Evolutionary conservation across 2,329 filamentous ascomycete genomes (phyloP).

Genomic region (Neodidymelliopsis sp.): DNA sequence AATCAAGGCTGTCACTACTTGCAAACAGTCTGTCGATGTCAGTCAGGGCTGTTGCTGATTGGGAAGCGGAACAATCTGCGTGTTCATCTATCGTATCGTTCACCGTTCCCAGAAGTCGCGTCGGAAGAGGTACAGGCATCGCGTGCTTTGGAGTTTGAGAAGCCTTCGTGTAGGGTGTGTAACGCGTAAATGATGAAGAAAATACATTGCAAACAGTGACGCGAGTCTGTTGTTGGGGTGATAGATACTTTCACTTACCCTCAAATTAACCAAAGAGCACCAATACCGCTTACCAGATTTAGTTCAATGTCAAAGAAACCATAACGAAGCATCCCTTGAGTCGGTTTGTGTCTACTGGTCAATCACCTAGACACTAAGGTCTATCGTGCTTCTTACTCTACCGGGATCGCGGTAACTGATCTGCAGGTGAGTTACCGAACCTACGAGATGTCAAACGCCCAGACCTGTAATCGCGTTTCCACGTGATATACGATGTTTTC

Average conservation of each 20-base stretch:
- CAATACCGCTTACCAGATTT: too few species aligned
- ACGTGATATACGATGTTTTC: too few species aligned
- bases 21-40: background rate
- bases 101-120: too few species aligned
- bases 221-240: background rate
- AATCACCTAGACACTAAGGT: background rate
- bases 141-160: background rate
- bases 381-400: background rate
- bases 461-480: background rate
- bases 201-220: conserved; percentile 19
- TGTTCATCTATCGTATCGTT: background rate
- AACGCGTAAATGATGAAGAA: background rate
- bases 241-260: conserved; percentile 5
- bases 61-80: background rate
- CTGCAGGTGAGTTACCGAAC: background rate
- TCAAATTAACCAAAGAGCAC: too few species aligned
- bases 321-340: background rate
- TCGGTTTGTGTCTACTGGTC: too few species aligned
- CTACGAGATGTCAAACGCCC: background rate
- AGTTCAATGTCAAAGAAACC: too few species aligned
- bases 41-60: background rate
- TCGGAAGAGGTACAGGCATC: background rate
- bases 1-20: background rate
- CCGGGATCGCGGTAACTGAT: background rate
- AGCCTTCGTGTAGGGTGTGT: background rate